A percentile compares a stretch with the other conserved stretches of the same genome.
phyloP scores from a whole-genome alignment of 192 early-diverging fungal genomes.

The Mortierella antarctica region DNA sequence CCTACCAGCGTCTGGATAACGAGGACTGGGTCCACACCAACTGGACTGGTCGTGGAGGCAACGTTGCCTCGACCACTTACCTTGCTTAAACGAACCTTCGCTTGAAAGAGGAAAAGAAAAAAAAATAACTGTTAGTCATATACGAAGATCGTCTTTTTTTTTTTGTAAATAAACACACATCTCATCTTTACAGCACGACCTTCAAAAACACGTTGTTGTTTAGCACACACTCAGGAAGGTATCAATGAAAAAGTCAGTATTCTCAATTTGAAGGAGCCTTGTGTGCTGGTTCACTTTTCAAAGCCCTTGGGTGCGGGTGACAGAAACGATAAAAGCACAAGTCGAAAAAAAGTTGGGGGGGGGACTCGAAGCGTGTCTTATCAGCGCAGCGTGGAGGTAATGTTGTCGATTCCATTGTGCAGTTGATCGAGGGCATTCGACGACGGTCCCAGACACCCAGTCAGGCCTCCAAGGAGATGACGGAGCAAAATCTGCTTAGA shows the following conservation, averaged over 20 bases:
- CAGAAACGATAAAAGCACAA: no score
- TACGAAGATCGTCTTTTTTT: neutral
- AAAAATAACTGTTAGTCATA: neutral
- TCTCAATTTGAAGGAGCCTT: no score
- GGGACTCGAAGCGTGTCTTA: no score
- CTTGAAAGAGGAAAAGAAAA: neutral
- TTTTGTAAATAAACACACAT: slow-evolving; percentile 19
- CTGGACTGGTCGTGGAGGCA: slow-evolving; percentile 96
- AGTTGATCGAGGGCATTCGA: slow-evolving; percentile 68
- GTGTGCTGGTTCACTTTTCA: no score
- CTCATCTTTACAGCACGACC: neutral
- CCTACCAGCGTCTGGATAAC: slow-evolving; percentile 85
- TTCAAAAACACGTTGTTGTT: neutral
- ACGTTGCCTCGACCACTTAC: slow-evolving; percentile 66
- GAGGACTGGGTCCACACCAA: slow-evolving; percentile 93
- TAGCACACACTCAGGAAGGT: neutral
- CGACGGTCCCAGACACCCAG: slow-evolving; percentile 47
- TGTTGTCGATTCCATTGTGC: slow-evolving; percentile 54
- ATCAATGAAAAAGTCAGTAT: neutral
- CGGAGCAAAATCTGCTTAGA: slow-evolving; percentile 64
- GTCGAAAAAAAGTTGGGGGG: no score
- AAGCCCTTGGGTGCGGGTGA: no score
- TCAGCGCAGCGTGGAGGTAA: slow-evolving; percentile 69
- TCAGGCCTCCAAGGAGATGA: slow-evolving; percentile 54
- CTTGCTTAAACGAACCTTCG: slow-evolving; percentile 55